Evolutionary conservation across 306 rosid species (phyloP).

Genomic region (Pueraria montana): DNA sequence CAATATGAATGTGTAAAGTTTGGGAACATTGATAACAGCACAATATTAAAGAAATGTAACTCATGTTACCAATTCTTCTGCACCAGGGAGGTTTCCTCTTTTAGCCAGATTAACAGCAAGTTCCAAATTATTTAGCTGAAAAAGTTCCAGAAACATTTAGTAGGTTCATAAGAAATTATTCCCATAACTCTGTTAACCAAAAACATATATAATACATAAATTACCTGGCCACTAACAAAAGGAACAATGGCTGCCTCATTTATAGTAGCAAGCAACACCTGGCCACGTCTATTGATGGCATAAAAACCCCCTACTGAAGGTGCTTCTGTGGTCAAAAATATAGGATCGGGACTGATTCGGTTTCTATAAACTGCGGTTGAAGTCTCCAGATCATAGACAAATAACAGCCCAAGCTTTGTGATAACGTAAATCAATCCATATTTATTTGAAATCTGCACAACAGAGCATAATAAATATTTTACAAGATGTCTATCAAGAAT

Average conservation of each 20-base stretch:
- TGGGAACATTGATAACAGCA: slow-evolving; percentile 11
- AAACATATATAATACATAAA: slow-evolving; percentile 3
- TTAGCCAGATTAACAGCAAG: slow-evolving; percentile 76
- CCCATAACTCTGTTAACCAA: not conserved
- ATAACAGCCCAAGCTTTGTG: slow-evolving; percentile 78
- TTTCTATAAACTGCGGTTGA: slow-evolving; percentile 80
- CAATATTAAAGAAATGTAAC: slow-evolving; percentile 13
- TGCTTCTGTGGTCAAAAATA: slow-evolving; percentile 79
- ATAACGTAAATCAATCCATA: slow-evolving; percentile 73
- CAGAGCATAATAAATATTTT: slow-evolving; percentile 36
- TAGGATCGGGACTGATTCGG: slow-evolving; percentile 81
- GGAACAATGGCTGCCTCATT: slow-evolving; percentile 70
- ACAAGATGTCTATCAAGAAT: slow-evolving; percentile 42
- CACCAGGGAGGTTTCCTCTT: slow-evolving; percentile 77
- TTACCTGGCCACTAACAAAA: slow-evolving; percentile 75
- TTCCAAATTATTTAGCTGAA: slow-evolving; percentile 72
- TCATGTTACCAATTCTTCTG: slow-evolving; percentile 67
- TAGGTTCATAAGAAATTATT: not conserved
- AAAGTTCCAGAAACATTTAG: slow-evolving; percentile 34
- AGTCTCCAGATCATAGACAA: slow-evolving; percentile 79
- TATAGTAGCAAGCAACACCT: slow-evolving; percentile 78
- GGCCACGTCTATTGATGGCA: slow-evolving; percentile 74
- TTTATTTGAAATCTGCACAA: slow-evolving; percentile 64
- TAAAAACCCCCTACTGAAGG: slow-evolving; percentile 68
- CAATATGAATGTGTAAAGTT: not conserved